A percentile compares a stretch with the other conserved stretches of the same genome.
Evolutionary conservation across 2,329 filamentous ascomycete species (phyloP).

Genomic region (Pseudomassariella vexata): DNA sequence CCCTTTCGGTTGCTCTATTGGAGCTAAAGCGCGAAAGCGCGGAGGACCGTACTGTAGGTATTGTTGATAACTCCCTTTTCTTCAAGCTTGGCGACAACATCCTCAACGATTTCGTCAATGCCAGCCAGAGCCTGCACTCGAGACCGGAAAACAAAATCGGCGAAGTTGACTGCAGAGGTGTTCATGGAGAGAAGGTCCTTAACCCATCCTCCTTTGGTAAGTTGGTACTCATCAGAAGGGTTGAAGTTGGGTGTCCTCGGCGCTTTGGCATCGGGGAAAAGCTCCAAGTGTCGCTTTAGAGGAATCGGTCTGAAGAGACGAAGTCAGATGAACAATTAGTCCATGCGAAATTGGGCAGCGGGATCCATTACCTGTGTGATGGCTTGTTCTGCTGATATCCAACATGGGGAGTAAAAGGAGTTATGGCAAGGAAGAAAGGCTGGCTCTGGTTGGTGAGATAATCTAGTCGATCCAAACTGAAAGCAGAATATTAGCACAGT

Average conservation of each 20-base stretch:
- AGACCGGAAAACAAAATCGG: slow-evolving; percentile 42
- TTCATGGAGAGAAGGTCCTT: slow-evolving; percentile 9
- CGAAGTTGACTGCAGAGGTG: slow-evolving; percentile 32
- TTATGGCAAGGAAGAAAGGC: slow-evolving; percentile 2
- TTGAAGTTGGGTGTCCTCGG: slow-evolving; percentile 3
- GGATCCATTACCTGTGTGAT: too few relatives aligned
- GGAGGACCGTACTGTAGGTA: slow-evolving; percentile 1
- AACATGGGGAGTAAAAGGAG: slow-evolving; percentile 7
- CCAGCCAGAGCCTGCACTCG: slow-evolving; percentile 36
- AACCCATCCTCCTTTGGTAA: slow-evolving; percentile 21
- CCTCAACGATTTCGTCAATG: slow-evolving; percentile 37
- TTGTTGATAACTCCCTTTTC: slow-evolving; percentile 1
- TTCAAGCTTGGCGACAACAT: slow-evolving; percentile 22
- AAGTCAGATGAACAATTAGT: too few relatives aligned
- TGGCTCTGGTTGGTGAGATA: slow-evolving; percentile 3
- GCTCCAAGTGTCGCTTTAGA: too few relatives aligned
- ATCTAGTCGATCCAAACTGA: slow-evolving; percentile 1
- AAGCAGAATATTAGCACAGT: background rate
- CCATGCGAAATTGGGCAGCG: too few relatives aligned
- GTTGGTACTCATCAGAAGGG: background rate
- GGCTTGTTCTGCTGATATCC: background rate
- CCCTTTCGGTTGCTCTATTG: too few relatives aligned
- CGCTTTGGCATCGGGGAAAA: too few relatives aligned
- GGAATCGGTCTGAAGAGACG: too few relatives aligned
- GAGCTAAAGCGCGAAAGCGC: too few relatives aligned